A percentile compares a stretch with the other conserved stretches of the same genome.
Conservation (phyloP, 139 green algal genomes). For the Chlorella sorokiniana region DNA sequence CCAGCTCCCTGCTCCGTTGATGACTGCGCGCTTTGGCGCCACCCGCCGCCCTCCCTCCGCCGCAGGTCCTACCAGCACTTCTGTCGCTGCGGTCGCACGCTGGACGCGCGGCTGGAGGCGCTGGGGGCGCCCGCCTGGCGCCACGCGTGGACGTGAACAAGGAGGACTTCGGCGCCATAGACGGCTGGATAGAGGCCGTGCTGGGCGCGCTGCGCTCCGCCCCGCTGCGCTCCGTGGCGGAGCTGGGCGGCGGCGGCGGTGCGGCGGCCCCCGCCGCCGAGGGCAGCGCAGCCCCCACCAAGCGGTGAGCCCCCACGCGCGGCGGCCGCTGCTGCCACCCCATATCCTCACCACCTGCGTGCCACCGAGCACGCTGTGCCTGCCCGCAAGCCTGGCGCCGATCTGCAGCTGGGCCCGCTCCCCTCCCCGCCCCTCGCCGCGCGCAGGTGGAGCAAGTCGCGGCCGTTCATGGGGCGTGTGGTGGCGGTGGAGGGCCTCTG, state of each 20-base stretch:
- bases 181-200: conserved; percentile 70
- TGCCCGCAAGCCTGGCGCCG: no score
- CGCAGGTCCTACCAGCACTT: conserved; percentile 85
- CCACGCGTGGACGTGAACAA: conserved; percentile 72
- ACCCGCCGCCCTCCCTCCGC: neutral
- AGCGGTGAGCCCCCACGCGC: no score
- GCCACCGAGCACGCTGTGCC: no score
- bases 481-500: conserved; percentile 75
- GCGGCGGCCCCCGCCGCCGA: neutral
- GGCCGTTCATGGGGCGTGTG: conserved; percentile 68
- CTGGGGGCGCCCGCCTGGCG: conserved; percentile 55
- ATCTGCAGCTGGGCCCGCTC: neutral
- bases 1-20: neutral
- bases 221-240: conserved; percentile 54
- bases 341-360: no score
- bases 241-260: conserved; percentile 40
- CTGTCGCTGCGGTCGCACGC: conserved; percentile 77
- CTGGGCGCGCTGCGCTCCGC: conserved; percentile 48
- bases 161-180: conserved; percentile 81
- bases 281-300: neutral
- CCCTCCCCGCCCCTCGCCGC: neutral
- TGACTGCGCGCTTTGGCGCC: neutral
- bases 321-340: no score
- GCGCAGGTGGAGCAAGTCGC: conserved; percentile 63
- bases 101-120: conserved; percentile 70